Percentiles rank a stretch among this genome's conserved stretches.
Evolutionary conservation across 2,329 filamentous ascomycete species (phyloP).

Genomic region (Beauveria bassiana): DNA sequence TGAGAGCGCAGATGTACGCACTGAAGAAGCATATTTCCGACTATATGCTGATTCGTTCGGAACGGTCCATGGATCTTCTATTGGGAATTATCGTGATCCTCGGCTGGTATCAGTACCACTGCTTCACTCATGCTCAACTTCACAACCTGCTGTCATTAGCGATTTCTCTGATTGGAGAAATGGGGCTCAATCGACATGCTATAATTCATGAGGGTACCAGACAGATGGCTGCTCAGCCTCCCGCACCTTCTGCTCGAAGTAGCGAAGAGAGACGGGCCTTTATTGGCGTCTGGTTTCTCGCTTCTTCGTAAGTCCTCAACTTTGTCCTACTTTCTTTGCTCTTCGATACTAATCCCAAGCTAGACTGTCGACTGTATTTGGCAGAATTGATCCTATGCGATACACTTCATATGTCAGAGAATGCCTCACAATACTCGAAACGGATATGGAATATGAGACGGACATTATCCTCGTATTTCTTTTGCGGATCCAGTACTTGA

Average conservation of each 20-base stretch:
- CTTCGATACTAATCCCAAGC: not conserved
- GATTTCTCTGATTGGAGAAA: conserved; percentile 37
- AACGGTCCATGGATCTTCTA: conserved; percentile 42
- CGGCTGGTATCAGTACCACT: conserved; percentile 48
- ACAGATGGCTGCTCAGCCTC: conserved; percentile 34
- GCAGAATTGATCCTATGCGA: conserved; percentile 39
- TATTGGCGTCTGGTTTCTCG: conserved; percentile 47
- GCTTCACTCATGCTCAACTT: conserved; percentile 44
- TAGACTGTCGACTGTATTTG: conserved; percentile 35
- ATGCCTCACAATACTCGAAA: conserved; percentile 39
- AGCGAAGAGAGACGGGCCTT: conserved; percentile 46
- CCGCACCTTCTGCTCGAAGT: conserved; percentile 30
- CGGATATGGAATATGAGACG: conserved; percentile 35
- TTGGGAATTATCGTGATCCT: conserved; percentile 41
- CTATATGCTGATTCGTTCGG: conserved; percentile 40
- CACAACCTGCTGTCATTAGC: conserved; percentile 43
- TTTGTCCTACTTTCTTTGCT: too few relatives aligned
- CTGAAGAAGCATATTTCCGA: conserved; percentile 40
- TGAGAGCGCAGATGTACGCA: conserved; percentile 42
- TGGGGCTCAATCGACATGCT: conserved; percentile 37
- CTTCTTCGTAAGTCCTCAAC: conserved; percentile 37
- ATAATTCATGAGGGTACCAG: conserved; percentile 34
- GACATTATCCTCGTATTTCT: conserved; percentile 40
- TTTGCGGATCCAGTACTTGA: conserved; percentile 41
- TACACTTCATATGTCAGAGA: conserved; percentile 45